Conservation (phyloP, 495 filamentous ascomycete species). For the Xylaria palmicola region DNA sequence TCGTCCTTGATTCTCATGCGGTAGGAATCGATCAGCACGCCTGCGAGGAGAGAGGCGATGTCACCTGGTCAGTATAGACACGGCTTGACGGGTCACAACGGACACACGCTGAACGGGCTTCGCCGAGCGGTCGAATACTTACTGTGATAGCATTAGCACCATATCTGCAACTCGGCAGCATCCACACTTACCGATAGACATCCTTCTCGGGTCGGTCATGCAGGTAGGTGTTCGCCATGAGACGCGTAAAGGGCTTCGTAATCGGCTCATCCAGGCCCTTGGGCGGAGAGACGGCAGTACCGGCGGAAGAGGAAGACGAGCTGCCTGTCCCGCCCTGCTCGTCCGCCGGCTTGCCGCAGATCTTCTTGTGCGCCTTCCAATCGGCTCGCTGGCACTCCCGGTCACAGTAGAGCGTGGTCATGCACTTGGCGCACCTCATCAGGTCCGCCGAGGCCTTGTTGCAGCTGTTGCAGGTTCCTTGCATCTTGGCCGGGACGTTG, state of each 20-base stretch:
- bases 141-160: slow-evolving; percentile 2
- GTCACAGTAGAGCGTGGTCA: slow-evolving; percentile 7
- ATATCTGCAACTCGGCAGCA: background rate
- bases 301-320: background rate
- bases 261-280: slow-evolving; percentile 16
- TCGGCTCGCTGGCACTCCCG: slow-evolving; percentile 10
- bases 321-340: background rate
- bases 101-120: too few species aligned
- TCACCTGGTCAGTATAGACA: background rate
- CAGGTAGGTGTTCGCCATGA: slow-evolving; percentile 35
- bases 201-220: slow-evolving; percentile 42
- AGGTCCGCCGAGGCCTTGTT: slow-evolving; percentile 7
- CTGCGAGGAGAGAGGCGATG: too few species aligned
- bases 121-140: too few species aligned
- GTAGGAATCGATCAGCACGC: slow-evolving; percentile 48
- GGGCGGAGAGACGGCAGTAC: background rate
- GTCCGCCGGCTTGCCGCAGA: slow-evolving; percentile 1
- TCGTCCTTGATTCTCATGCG: slow-evolving; percentile 47
- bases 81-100: too few species aligned
- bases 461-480: slow-evolving; percentile 10
- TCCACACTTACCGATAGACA: slow-evolving; percentile 30
- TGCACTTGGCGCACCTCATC: slow-evolving; percentile 12
- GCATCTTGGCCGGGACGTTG: background rate
- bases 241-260: slow-evolving; percentile 28
- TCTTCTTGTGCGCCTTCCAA: slow-evolving; percentile 11